Percentiles rank a stretch among this genome's conserved stretches.
Conservation (phyloP, 148 eudicot species). For the Cornus controversa region DNA sequence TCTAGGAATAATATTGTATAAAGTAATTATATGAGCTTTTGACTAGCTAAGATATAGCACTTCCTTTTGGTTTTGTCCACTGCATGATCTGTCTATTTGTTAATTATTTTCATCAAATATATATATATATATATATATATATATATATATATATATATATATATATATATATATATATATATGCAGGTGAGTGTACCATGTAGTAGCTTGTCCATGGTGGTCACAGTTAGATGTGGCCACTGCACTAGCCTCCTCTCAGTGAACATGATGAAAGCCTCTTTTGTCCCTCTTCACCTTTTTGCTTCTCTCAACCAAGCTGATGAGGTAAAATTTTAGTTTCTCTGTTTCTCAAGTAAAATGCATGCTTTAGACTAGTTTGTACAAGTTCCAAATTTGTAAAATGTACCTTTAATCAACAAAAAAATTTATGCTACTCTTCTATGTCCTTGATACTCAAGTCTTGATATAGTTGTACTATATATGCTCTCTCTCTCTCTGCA, state of each 20-base stretch:
- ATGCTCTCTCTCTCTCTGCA: conserved; percentile 10
- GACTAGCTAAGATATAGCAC: neutral
- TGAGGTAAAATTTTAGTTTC: conserved; percentile 21
- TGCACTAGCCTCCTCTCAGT: conserved; percentile 77
- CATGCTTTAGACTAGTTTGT: neutral
- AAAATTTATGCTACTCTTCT: too few species aligned
- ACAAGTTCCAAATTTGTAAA: too few species aligned
- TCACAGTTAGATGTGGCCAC: conserved; percentile 84
- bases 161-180: neutral
- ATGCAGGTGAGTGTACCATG: conserved; percentile 82
- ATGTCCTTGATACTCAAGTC: too few species aligned
- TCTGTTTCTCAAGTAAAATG: neutral
- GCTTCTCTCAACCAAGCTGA: conserved; percentile 56
- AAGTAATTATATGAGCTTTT: neutral
- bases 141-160: too few species aligned
- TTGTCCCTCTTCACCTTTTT: conserved; percentile 65
- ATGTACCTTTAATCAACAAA: too few species aligned
- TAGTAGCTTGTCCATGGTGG: conserved; percentile 73
- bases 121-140: too few species aligned
- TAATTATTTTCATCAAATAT: too few species aligned
- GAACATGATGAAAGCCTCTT: conserved; percentile 74
- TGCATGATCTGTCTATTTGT: neutral
- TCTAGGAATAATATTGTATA: neutral
- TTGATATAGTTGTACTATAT: neutral
- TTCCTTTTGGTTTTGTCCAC: neutral